Evolutionary conservation across 2,329 filamentous ascomycete species (phyloP).

Genomic region (Paecilomyces sp.): DNA sequence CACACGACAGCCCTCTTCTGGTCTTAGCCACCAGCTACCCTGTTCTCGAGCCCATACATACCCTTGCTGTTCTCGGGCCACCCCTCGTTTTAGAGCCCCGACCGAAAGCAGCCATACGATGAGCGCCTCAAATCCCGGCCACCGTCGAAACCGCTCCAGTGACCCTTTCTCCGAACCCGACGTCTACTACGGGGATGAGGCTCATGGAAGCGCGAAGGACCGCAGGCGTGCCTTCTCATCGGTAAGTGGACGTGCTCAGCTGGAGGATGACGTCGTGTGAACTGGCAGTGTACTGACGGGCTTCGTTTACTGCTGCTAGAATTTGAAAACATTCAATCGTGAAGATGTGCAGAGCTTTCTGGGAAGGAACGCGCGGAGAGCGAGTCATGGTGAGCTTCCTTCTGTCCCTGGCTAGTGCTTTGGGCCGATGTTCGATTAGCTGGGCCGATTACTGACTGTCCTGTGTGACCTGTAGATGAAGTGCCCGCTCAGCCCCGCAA

Average conservation of each 20-base stretch:
- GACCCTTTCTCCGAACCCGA: conserved; percentile 54
- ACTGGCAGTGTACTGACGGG: conserved; percentile 6
- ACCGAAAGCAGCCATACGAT: conserved; percentile 17
- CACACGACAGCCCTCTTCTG: not conserved
- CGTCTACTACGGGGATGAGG: conserved; percentile 52
- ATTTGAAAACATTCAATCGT: conserved; percentile 28
- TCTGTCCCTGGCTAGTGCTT: not conserved
- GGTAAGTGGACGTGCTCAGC: conserved; percentile 32
- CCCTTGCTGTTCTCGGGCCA: not conserved
- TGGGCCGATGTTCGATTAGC: not conserved
- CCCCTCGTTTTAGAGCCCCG: not conserved
- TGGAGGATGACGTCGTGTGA: not conserved
- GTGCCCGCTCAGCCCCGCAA: conserved; percentile 60
- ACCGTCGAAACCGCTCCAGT: conserved; percentile 34
- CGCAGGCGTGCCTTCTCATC: conserved; percentile 49
- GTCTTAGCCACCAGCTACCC: not conserved
- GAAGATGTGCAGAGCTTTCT: conserved; percentile 28
- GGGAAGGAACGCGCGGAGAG: conserved; percentile 29
- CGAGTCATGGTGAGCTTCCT: conserved; percentile 35
- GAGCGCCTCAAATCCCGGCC: conserved; percentile 32
- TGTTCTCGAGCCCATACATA: not conserved
- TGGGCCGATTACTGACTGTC: conserved; percentile 4
- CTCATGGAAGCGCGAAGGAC: conserved; percentile 39
- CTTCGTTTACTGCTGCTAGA: conserved; percentile 15
- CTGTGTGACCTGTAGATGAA: conserved; percentile 55